These are phyloP conservation scores for Candolleomyces aberdarensis DNA, from an alignment of 768 basidiomycete genomes.

Conservation along the genomic window DNA sequence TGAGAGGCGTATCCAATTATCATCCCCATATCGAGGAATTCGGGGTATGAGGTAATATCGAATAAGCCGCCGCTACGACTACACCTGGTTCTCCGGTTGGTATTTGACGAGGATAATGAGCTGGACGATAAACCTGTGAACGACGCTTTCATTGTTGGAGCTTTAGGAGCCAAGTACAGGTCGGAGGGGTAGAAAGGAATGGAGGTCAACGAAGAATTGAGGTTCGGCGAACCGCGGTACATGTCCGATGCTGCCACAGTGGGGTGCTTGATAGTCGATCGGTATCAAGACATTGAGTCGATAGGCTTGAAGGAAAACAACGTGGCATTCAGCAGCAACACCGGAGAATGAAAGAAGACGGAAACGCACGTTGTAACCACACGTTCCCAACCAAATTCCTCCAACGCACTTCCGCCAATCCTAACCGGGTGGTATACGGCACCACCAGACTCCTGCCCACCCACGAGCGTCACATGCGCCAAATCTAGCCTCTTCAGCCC, in stretches of 20 bases:
- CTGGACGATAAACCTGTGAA: too few relatives aligned
- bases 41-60: background rate
- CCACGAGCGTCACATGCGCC: background rate
- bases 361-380: background rate
- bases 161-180: background rate
- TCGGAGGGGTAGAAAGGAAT: background rate
- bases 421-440: background rate
- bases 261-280: background rate
- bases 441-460: background rate
- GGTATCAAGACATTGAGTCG: too few relatives aligned
- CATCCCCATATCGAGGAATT: background rate
- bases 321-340: background rate
- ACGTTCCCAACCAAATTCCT: constrained; percentile 1
- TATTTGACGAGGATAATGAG: too few relatives aligned
- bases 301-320: background rate
- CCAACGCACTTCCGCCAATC: background rate
- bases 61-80: background rate
- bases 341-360: background rate
- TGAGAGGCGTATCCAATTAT: background rate
- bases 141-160: background rate
- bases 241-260: background rate
- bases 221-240: background rate
- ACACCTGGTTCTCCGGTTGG: too few relatives aligned
- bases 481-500: background rate
- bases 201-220: background rate